Evolutionary conservation across 768 basidiomycete genomes (phyloP).

Genomic region (Lactifluus subvellereus): DNA sequence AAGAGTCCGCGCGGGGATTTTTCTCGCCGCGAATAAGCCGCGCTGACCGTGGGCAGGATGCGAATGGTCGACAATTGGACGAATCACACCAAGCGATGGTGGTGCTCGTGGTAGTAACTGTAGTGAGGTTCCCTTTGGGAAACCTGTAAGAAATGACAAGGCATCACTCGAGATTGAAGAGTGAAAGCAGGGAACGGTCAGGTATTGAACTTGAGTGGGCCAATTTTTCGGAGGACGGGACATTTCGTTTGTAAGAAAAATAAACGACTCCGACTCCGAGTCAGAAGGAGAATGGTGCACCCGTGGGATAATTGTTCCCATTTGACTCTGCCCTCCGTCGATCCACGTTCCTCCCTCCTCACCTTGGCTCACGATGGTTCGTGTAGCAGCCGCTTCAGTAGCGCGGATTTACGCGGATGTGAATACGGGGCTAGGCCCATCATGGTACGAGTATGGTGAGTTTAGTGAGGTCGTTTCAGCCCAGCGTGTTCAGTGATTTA

Average conservation of each 20-base stretch:
- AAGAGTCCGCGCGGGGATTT: constrained; percentile 58
- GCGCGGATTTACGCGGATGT: constrained; percentile 86
- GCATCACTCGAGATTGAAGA: constrained; percentile 46
- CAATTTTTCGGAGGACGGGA: constrained; percentile 35
- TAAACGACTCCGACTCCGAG: constrained; percentile 29
- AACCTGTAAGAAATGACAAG: constrained; percentile 27
- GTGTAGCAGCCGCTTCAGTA: constrained; percentile 69
- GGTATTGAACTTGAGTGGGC: constrained; percentile 53
- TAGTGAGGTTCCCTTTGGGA: constrained; percentile 6
- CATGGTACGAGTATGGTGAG: constrained; percentile 95
- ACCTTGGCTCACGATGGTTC: constrained; percentile 46
- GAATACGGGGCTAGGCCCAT: constrained; percentile 78
- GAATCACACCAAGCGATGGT: constrained; percentile 47
- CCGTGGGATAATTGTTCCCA: constrained; percentile 12
- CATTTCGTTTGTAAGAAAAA: neutral
- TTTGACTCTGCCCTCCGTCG: constrained; percentile 8
- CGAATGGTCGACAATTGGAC: constrained; percentile 42
- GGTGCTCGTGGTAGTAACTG: constrained; percentile 9
- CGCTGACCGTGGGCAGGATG: constrained; percentile 70
- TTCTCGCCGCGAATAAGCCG: constrained; percentile 75
- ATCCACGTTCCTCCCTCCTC: constrained; percentile 9
- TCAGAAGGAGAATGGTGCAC: constrained; percentile 20
- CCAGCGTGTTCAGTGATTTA: constrained; percentile 4
- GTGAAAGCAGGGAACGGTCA: constrained; percentile 49
- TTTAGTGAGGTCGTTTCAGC: constrained; percentile 12